Evolutionary conservation across 1,284 basidiomycete species (phyloP).

Genomic region (Vanrija sp.): DNA sequence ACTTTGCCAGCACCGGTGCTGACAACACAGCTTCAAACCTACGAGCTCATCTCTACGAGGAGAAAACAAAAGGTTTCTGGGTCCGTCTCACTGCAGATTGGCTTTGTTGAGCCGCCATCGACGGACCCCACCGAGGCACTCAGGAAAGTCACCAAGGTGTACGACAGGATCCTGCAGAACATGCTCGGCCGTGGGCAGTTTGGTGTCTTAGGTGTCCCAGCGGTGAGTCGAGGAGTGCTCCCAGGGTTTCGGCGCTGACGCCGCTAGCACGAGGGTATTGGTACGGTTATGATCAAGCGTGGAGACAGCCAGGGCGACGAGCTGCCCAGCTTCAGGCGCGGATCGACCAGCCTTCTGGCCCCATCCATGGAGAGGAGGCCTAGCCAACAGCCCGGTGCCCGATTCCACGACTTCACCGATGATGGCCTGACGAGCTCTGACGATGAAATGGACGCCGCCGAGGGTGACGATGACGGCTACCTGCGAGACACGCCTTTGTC

Average conservation of each 20-base stretch:
- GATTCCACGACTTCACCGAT: slow-evolving; percentile 61
- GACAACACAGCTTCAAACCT: slow-evolving; percentile 5
- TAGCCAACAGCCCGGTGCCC: background rate
- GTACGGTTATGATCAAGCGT: slow-evolving; percentile 58
- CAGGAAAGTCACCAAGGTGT: slow-evolving; percentile 51
- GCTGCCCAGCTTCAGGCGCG: slow-evolving; percentile 22
- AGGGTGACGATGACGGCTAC: slow-evolving; percentile 31
- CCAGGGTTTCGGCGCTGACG: background rate
- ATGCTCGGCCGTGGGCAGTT: slow-evolving; percentile 55
- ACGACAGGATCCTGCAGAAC: slow-evolving; percentile 62
- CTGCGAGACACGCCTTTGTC: slow-evolving; percentile 19
- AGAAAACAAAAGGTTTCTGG: slow-evolving; percentile 55
- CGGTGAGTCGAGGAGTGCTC: slow-evolving; percentile 56
- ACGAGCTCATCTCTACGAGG: slow-evolving; percentile 56
- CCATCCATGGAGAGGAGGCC: slow-evolving; percentile 2
- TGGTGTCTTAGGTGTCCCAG: slow-evolving; percentile 60
- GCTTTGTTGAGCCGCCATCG: slow-evolving; percentile 58
- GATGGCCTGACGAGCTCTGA: slow-evolving; percentile 64
- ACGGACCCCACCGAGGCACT: slow-evolving; percentile 25
- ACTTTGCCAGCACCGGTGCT: background rate
- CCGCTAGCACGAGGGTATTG: slow-evolving; percentile 78
- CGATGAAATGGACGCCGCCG: slow-evolving; percentile 50
- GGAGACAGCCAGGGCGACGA: background rate
- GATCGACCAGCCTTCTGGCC: background rate
- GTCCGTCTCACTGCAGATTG: slow-evolving; percentile 67